Base-by-base conservation (phyloP, 345 rosid genomes). In the Salix brachista region DNA sequence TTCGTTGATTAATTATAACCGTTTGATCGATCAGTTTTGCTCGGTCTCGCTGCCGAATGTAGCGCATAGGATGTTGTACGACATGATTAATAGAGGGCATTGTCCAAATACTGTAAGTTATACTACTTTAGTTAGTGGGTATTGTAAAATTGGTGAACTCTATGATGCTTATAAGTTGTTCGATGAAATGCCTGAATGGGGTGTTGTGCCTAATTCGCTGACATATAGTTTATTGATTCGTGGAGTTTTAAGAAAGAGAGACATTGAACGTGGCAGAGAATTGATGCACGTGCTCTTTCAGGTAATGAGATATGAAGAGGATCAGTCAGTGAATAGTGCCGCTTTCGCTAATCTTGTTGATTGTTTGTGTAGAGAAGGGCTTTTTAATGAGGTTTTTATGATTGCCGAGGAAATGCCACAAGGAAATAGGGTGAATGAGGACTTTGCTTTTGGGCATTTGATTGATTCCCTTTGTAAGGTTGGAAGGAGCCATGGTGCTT, bases 381-480 rank as follows among this genome's bases (percentile, higher is more conserved):
- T 78, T 62, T 86, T 80, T 60, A 83, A 72, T 65, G 93, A 92
- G 10, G 75, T 94, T 80, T 91, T 91, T 30, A 84, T 78, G 71
- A 94, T 92, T 61, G 91, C 89, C 0, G 94, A 91, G 84, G 80
- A 78, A 28, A 89, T 90, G 94, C 92, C 90, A 36, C 94, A 91
- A 77, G 88, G 88, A 3, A 82, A 76, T 36, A 82, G 88, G 39
- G 88, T 88, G 52, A 68, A 82, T 0, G 86, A 82, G 82, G 90
- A 83, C 39, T 87, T 89, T 76, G 89, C 90, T 25, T 94, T 85
- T 60, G 90, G 91, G 6, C 90, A 86, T 71, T 89, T 92, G 90
- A 90, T 94, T 72, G 87, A 92, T 88, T 84, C 93, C 0, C 90
- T 94, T 72, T 91, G 97, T 75, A 77, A 84, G 48, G 72, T 73